A percentile compares a stretch with the other conserved stretches of the same genome.
phyloP scores from a whole-genome alignment of 371 early-diverging fungal genomes.

The Mortierella polycephala region DNA sequence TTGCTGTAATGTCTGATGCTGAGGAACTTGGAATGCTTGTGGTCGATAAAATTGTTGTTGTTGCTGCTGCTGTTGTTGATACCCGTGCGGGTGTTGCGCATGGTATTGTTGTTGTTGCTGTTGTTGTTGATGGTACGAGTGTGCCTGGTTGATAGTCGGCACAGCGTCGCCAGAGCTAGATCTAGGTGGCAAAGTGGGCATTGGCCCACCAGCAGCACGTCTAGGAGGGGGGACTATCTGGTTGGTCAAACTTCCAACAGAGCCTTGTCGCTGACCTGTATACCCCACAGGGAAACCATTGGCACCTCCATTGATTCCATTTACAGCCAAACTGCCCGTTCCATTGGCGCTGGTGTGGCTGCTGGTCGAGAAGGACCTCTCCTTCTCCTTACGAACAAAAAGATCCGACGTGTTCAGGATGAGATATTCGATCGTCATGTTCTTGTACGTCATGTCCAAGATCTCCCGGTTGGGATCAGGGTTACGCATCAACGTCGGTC shows the following conservation, averaged over 20 bases:
- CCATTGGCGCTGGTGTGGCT: neutral
- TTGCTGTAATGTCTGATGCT: neutral
- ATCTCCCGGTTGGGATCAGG: slow-evolving; percentile 74
- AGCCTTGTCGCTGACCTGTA: slow-evolving; percentile 33
- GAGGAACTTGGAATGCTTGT: neutral
- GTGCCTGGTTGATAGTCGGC: slow-evolving; percentile 20
- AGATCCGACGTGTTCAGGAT: slow-evolving; percentile 48
- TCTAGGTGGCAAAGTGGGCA: slow-evolving; percentile 25
- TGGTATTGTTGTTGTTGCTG: slow-evolving; percentile 19
- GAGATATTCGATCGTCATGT: slow-evolving; percentile 75
- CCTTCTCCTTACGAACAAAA: slow-evolving; percentile 5
- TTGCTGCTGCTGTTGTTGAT: slow-evolving; percentile 23
- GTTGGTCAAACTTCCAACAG: slow-evolving; percentile 10
- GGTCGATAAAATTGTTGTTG: slow-evolving; percentile 28
- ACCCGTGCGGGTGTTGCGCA: slow-evolving; percentile 17
- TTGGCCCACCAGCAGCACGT: slow-evolving; percentile 6
- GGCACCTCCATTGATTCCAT: neutral
- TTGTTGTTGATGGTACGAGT: slow-evolving; percentile 18
- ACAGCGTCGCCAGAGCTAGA: slow-evolving; percentile 39
- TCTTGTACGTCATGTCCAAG: slow-evolving; percentile 80
- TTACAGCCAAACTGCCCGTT: neutral
- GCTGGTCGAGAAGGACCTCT: neutral
- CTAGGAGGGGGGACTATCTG: slow-evolving; percentile 26
- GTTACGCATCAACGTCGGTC: slow-evolving; percentile 85
- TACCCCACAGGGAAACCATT: slow-evolving; percentile 16